A percentile compares a stretch with the other conserved stretches of the same genome.
phyloP scores from a whole-genome alignment of 768 basidiomycete species.

The Pleurotus giganteus region DNA sequence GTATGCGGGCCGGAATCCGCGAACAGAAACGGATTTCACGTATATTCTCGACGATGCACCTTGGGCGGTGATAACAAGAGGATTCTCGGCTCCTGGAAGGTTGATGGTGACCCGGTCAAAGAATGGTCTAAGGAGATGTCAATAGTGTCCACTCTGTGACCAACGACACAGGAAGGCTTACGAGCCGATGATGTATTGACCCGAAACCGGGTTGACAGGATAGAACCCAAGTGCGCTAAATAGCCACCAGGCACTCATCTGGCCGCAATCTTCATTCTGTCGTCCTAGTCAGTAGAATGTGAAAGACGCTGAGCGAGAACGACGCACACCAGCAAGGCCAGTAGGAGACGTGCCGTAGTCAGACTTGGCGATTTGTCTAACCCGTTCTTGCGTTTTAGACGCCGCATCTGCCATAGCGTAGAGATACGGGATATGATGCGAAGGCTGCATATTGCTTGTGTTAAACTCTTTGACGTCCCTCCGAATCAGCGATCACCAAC shows the following conservation, averaged over 20 bases:
- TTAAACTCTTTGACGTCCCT: background rate
- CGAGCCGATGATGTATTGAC: constrained; percentile 76
- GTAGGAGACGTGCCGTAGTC: constrained; percentile 69
- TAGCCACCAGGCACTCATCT: constrained; percentile 89
- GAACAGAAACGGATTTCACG: constrained; percentile 55
- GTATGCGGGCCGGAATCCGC: constrained; percentile 39
- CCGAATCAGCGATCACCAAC: constrained; percentile 26
- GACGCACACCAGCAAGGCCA: constrained; percentile 69
- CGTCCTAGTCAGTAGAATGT: background rate
- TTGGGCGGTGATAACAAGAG: constrained; percentile 50
- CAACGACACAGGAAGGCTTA: constrained; percentile 27
- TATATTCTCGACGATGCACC: constrained; percentile 63
- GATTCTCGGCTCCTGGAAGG: constrained; percentile 39
- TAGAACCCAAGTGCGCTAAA: constrained; percentile 85
- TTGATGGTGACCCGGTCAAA: constrained; percentile 52
- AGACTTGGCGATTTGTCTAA: constrained; percentile 58
- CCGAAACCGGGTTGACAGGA: constrained; percentile 78
- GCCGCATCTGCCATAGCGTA: constrained; percentile 74
- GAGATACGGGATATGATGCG: constrained; percentile 84
- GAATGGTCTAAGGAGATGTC: constrained; percentile 37
- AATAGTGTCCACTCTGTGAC: background rate
- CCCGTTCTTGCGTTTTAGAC: constrained; percentile 66
- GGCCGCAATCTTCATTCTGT: constrained; percentile 87
- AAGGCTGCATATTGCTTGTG: constrained; percentile 47
- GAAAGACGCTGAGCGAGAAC: background rate